These are phyloP conservation scores for Lentinus brumalis DNA, from an alignment of 768 basidiomycete species.

Conservation along the genomic window DNA sequence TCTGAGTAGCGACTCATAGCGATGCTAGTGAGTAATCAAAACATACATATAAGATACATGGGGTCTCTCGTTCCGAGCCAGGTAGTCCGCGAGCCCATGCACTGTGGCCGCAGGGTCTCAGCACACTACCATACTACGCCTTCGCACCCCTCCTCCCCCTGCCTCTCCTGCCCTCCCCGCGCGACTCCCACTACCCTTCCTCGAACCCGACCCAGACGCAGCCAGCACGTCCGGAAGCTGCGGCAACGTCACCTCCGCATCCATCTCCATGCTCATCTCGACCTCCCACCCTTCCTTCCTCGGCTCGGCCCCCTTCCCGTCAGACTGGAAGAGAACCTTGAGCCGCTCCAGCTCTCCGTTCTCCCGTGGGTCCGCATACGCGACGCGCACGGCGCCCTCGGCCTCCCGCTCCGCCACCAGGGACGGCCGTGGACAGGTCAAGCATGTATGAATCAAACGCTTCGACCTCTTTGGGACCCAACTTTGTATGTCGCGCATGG, in stretches of 20 bases:
- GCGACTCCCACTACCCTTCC: conserved; percentile 1
- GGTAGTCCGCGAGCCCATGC: no score
- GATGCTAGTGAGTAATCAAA: no score
- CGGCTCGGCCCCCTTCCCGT: neutral
- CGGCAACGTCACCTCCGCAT: conserved; percentile 15
- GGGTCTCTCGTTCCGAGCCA: no score
- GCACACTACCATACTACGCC: neutral
- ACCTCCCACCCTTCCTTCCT: conserved; percentile 9
- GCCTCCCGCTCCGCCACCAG: conserved; percentile 29
- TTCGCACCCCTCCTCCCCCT: conserved; percentile 9
- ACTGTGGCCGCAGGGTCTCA: no score
- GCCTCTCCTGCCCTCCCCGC: conserved; percentile 10
- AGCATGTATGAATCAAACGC: no score
- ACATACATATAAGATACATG: no score
- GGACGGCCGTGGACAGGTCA: neutral
- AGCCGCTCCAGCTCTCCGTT: conserved; percentile 53
- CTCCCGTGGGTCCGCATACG: conserved; percentile 71
- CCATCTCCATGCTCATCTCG: neutral
- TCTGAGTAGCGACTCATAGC: no score
- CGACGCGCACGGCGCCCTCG: conserved; percentile 52
- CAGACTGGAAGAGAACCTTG: conserved; percentile 50
- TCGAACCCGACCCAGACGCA: neutral
- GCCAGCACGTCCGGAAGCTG: conserved; percentile 14
- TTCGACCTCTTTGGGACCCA: no score
- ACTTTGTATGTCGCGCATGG: no score